phyloP scores from a whole-genome alignment of 108 stramenopile species.

The Cyclotella choctawhatcheeana region DNA sequence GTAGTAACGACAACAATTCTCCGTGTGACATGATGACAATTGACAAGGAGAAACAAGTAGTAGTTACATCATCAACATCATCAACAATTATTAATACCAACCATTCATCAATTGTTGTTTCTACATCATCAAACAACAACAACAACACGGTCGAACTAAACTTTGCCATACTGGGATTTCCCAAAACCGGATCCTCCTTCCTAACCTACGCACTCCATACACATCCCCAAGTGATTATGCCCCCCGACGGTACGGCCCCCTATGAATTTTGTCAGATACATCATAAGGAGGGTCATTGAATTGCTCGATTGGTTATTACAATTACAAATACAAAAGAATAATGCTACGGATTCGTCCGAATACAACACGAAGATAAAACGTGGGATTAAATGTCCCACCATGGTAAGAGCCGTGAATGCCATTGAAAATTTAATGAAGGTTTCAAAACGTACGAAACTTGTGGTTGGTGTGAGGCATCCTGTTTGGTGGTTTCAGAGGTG shows the following conservation, averaged over 20 bases:
- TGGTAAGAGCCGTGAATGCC: slow-evolving; percentile 24
- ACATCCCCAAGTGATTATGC: slow-evolving; percentile 30
- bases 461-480: slow-evolving; percentile 62
- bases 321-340: no score
- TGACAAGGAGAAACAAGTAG: no score
- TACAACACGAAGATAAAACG: background rate
- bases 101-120: no score
- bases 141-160: background rate
- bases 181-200: slow-evolving; percentile 24
- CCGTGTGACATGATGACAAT: no score
- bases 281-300: background rate
- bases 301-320: slow-evolving; percentile 7
- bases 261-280: slow-evolving; percentile 23
- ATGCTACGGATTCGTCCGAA: background rate
- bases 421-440: slow-evolving; percentile 36
- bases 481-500: slow-evolving; percentile 53
- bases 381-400: slow-evolving; percentile 39
- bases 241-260: slow-evolving; percentile 11
- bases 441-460: slow-evolving; percentile 30
- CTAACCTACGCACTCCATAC: slow-evolving; percentile 14
- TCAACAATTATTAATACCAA: no score
- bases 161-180: slow-evolving; percentile 18
- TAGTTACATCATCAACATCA: no score
- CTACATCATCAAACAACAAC: no score
- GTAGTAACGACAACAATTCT: background rate